Evolutionary conservation across 2,329 filamentous ascomycete genomes (phyloP), one percentile per base, ranked within the genome.

Genomic region (Sporothrix globosa): DNA sequence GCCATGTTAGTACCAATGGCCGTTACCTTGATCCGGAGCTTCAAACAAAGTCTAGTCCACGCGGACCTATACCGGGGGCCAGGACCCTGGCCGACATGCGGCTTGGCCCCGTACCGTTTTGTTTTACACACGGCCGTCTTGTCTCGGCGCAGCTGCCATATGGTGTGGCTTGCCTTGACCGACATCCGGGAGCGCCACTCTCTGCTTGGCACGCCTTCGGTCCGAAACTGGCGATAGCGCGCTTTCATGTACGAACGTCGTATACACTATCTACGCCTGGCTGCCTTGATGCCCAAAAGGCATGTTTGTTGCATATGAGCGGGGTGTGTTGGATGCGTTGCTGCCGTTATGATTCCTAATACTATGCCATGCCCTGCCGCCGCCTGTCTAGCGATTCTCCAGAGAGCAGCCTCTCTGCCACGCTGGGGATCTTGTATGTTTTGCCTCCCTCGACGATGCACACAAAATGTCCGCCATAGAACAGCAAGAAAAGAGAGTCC

Each of bases 241-340:
- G 19, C 50, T 46, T 34, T 34, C 52, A 13, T 44, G 39, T n/a
- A 30, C 41, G 3, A 19, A n/a, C 21, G 60, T 44, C 41, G 21
- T 48, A 27, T 68, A 34, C 41, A 24, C 39, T 56, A 9, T 58
- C 19, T 39, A 24, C 34, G 63, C 27, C 19, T 39, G 34, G 50
- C 65, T 67, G 66, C 24, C 66, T 68, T 56, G 39, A 41, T 68
- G 52, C 66, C 66, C 66, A 68, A 67, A 56, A n/a, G 5, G n/a
- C 13, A 39, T 39, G 21, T 27, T 56, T 54, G n/a, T 67, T 54
- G 65, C 65, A 67, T 46, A 39, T 27, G 27, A 41, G 63, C 46
- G 21, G 66, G 17, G 60, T 24, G 58, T 4, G 9, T 2, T n/a
- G 58, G 30, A 39, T 41, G 30, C 17, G 2, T 3, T 58, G 58